phyloP scores from a whole-genome alignment of 768 basidiomycete species.

The Tylopilus sp. region DNA sequence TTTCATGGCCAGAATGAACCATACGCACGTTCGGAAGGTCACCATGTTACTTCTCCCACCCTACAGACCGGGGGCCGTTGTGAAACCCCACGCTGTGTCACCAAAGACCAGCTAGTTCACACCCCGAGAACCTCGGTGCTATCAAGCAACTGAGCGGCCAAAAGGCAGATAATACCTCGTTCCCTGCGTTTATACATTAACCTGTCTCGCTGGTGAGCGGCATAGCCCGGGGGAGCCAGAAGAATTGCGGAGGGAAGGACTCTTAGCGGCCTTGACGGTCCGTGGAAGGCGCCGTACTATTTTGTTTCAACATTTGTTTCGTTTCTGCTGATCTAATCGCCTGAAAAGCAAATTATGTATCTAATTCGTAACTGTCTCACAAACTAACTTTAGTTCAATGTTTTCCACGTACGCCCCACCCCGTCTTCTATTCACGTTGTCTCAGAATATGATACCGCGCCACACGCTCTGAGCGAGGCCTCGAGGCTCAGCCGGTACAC shows the following conservation, averaged over 20 bases:
- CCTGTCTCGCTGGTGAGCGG: neutral
- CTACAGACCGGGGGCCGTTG: neutral
- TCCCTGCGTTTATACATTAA: neutral
- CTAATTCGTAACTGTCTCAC: slow-evolving; percentile 19
- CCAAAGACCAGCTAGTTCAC: neutral
- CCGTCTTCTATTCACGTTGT: slow-evolving; percentile 20
- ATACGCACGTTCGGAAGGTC: slow-evolving; percentile 1
- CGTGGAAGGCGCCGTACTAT: neutral
- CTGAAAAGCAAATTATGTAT: slow-evolving; percentile 27
- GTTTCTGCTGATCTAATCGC: slow-evolving; percentile 8
- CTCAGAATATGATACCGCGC: slow-evolving; percentile 20
- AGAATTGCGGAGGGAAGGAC: slow-evolving; percentile 4
- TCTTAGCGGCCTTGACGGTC: slow-evolving; percentile 1
- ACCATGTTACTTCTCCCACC: neutral
- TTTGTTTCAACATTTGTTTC: slow-evolving; percentile 9
- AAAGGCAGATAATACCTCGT: neutral
- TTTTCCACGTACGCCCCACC: neutral
- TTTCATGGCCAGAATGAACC: slow-evolving; percentile 19
- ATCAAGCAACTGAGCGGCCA: neutral
- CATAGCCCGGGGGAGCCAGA: neutral
- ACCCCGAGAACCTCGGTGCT: neutral
- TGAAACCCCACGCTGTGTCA: slow-evolving; percentile 9
- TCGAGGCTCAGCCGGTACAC: slow-evolving; percentile 27
- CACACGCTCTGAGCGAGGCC: slow-evolving; percentile 23
- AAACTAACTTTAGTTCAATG: slow-evolving; percentile 15